Base-by-base conservation (phyloP, 2,329 filamentous ascomycete genomes). In the Fusarium paranaense region DNA sequence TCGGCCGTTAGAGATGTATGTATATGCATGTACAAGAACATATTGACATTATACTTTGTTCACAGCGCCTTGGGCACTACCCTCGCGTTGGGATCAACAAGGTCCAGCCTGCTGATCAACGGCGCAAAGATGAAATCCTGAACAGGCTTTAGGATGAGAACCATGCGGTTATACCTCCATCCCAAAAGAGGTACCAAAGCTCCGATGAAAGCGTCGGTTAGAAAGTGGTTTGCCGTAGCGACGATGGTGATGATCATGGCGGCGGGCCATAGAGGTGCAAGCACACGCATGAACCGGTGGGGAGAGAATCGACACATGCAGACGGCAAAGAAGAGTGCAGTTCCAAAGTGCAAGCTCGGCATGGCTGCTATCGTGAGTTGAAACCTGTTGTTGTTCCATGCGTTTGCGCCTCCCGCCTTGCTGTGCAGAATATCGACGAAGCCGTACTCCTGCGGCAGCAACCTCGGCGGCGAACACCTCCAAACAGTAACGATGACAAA, bases 291-390 rank as follows among this genome's bases (percentile, higher is more conserved):
- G 11, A 78, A 63, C 10, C 77, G 73, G 66, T 87, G 85, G 2
- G 84, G 85, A 11, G 84, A 84, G 72, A 83, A 86, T 9, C 76
- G 81, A 13, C 79, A 73, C 30, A 83, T 65, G 27, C 76, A 82
- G 7, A 82, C 76, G 3, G 80, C 81, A 14, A 85, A 76, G 64
- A 83, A 83, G 3, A 83, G 74, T 0, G 83, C 76, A 0, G 82
- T 85, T 33, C 85, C 86, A 69, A 86, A 87, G 71, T 87, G 86
- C 16, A 87, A 75, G 20, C 83, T 86, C 2, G 86, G 86, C 85
- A 87, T 87, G 30, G 86, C 86, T 0, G 85, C 86, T 67, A 87
- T 86, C 9, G 84, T 87, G 13, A 87, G 76, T 72, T 86, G 84
- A 65, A 85, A 86, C 22, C 80, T 80, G 70, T 87, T 87, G 62